A percentile compares a stretch with the other conserved stretches of the same genome.
Conservation (phyloP, 2,329 filamentous ascomycete genomes). For the Fonsecaea nubica region DNA sequence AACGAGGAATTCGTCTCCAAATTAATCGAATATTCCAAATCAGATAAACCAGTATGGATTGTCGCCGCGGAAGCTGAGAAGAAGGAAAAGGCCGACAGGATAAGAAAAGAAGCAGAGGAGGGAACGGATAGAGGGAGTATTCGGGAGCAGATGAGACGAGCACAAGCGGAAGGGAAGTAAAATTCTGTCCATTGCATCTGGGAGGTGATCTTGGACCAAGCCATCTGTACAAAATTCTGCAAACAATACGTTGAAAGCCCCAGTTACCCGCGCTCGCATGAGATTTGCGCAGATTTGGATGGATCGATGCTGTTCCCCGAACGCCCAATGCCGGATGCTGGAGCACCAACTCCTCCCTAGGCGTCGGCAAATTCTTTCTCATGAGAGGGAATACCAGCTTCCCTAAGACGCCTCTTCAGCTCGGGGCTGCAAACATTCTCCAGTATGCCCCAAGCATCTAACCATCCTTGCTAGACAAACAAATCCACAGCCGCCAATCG, state of each 20-base stretch:
- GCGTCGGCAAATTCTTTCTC: background rate
- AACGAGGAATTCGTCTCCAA: conserved; percentile 86
- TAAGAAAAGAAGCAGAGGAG: conserved; percentile 49
- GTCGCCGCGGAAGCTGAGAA: conserved; percentile 52
- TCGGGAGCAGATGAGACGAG: conserved; percentile 51
- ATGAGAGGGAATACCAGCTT: conserved; percentile 9
- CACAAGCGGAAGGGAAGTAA: conserved; percentile 39
- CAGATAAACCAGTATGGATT: conserved; percentile 76
- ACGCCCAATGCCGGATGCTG: background rate
- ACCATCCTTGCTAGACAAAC: background rate
- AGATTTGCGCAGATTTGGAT: conserved; percentile 5
- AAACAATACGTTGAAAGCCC: conserved; percentile 1
- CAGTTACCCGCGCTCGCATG: background rate
- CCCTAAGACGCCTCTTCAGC: background rate
- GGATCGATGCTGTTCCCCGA: background rate
- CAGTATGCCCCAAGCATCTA: background rate
- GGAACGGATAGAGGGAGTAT: conserved; percentile 44
- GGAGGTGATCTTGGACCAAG: background rate
- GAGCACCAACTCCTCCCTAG: background rate
- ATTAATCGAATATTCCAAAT: conserved; percentile 88
- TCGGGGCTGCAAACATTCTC: background rate
- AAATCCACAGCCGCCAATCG: conserved; percentile 4
- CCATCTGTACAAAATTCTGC: conserved; percentile 8
- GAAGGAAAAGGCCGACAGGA: conserved; percentile 46
- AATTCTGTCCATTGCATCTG: background rate